Evolutionary conservation across 345 rosid genomes (phyloP).

Genomic region (Boechera stricta): DNA sequence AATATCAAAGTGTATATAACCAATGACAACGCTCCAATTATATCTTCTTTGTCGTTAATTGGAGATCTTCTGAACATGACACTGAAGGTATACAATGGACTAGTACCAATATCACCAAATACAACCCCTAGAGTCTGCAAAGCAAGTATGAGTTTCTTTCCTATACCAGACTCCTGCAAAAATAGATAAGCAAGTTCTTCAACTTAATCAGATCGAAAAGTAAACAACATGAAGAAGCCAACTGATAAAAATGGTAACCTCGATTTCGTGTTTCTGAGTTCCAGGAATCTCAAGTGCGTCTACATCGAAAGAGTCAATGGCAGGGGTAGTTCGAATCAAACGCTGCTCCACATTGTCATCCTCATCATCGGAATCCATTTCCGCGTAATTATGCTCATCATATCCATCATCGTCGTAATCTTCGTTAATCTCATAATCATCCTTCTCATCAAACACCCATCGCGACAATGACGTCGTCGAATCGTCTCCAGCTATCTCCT

Average conservation of each 20-base stretch:
- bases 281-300: slow-evolving; percentile 96
- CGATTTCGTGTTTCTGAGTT: slow-evolving; percentile 70
- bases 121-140: slow-evolving; percentile 96
- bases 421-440: slow-evolving; percentile 53
- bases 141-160: slow-evolving; percentile 74
- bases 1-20: slow-evolving; percentile 85
- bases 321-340: slow-evolving; percentile 93
- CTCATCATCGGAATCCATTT: slow-evolving; percentile 75
- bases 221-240: not conserved
- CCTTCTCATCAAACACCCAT: slow-evolving; percentile 93
- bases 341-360: slow-evolving; percentile 73
- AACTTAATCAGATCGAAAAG: slow-evolving; percentile 2
- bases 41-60: slow-evolving; percentile 76
- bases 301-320: slow-evolving; percentile 90
- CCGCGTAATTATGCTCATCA: slow-evolving; percentile 39
- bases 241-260: slow-evolving; percentile 50
- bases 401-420: slow-evolving; percentile 48
- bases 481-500: slow-evolving; percentile 49
- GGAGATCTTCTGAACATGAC: slow-evolving; percentile 93
- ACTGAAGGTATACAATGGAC: slow-evolving; percentile 91
- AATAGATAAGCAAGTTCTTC: not conserved
- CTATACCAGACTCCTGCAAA: slow-evolving; percentile 71
- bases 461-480: slow-evolving; percentile 83
- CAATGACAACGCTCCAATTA: slow-evolving; percentile 91
- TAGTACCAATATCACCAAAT: slow-evolving; percentile 98